These are phyloP conservation scores for Myrica gale DNA, from an alignment of 306 rosid genomes.

Conservation along the genomic window DNA sequence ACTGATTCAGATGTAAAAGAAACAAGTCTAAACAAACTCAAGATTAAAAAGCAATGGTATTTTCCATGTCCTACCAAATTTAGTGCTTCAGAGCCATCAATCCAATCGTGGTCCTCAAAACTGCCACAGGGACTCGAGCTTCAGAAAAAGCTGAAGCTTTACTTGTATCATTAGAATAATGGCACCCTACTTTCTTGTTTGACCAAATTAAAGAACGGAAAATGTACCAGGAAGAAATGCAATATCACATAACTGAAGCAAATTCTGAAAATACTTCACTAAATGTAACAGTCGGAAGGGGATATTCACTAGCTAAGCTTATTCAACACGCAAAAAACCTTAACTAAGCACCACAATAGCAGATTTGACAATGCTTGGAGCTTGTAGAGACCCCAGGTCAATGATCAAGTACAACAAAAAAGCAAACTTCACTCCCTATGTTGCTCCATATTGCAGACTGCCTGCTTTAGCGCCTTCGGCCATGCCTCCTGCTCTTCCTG, in stretches of 20 bases:
- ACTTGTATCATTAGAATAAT: neutral
- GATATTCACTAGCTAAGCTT: slow-evolving; percentile 19
- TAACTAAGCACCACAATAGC: neutral
- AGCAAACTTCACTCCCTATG: neutral
- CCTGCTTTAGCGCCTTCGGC: slow-evolving; percentile 44
- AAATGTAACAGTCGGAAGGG: slow-evolving; percentile 7
- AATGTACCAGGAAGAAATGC: slow-evolving; percentile 4
- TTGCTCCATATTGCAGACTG: slow-evolving; percentile 11
- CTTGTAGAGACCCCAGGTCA: slow-evolving; percentile 2
- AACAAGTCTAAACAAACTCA: no score
- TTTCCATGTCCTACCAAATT: no score
- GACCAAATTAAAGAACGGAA: neutral
- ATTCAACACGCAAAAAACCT: slow-evolving; percentile 28
- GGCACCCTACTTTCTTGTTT: neutral
- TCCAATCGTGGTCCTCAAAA: no score
- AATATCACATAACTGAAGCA: slow-evolving; percentile 15
- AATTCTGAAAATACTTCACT: slow-evolving; percentile 17
- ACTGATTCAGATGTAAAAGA: no score
- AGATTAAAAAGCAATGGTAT: no score
- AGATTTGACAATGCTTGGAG: neutral
- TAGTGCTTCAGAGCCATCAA: no score
- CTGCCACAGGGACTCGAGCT: neutral
- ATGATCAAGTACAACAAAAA: neutral
- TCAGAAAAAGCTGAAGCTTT: neutral
- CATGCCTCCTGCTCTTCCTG: slow-evolving; percentile 66